Conservation (phyloP, 2,329 filamentous ascomycete species). For the Sporothrix protearum region DNA sequence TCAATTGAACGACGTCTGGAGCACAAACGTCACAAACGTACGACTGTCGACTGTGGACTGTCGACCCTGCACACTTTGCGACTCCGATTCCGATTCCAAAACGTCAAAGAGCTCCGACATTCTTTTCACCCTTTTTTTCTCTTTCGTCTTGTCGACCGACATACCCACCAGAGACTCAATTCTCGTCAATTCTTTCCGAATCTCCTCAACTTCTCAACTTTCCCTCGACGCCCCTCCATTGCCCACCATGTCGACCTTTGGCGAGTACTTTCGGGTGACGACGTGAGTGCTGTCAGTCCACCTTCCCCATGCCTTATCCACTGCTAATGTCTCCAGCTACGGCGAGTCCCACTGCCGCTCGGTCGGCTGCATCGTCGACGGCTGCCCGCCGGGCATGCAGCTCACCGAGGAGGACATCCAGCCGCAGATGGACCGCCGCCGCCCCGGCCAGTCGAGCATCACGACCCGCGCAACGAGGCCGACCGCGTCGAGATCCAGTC, state of each 20-base stretch:
- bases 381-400: constrained; percentile 80
- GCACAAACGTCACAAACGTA: not conserved
- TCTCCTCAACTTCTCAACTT: not conserved
- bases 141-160: not conserved
- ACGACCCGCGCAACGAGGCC: constrained; percentile 89
- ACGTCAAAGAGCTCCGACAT: not conserved
- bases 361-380: constrained; percentile 93
- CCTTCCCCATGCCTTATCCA: constrained; percentile 19
- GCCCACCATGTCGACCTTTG: constrained; percentile 79
- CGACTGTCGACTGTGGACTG: not conserved
- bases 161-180: not conserved
- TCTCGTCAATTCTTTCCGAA: not conserved
- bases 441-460: constrained; percentile 84
- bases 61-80: not conserved
- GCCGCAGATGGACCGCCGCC: constrained; percentile 85
- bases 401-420: constrained; percentile 87
- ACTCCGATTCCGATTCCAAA: not conserved
- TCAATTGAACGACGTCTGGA: constrained; percentile 11
- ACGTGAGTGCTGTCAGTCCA: constrained; percentile 55
- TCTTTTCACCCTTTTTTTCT: not conserved
- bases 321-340: constrained; percentile 36
- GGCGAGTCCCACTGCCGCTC: constrained; percentile 73
- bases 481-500: constrained; percentile 90
- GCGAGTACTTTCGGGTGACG: constrained; percentile 74
- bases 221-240: not conserved